Conservation (phyloP, 495 filamentous ascomycete species). For the Cryomyces antarcticus region DNA sequence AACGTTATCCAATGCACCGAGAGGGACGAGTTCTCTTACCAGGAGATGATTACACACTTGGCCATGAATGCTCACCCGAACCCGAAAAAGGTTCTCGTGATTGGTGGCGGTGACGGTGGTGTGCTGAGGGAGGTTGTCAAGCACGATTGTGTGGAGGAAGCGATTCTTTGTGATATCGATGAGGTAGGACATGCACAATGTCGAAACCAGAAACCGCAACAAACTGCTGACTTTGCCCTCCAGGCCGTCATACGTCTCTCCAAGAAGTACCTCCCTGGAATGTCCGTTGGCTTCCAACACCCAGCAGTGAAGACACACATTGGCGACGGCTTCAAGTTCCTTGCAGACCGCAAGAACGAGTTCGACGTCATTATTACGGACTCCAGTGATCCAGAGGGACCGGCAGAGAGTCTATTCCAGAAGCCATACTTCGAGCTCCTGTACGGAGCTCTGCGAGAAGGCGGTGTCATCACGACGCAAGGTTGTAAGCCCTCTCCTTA, state of each 20-base stretch:
- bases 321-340: constrained; percentile 95
- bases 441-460: constrained; percentile 68
- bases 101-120: constrained; percentile 91
- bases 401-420: constrained; percentile 89
- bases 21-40: constrained; percentile 97
- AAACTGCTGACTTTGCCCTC: not conserved
- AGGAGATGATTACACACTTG: constrained; percentile 99
- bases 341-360: constrained; percentile 75
- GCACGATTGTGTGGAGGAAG: constrained; percentile 79
- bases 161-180: constrained; percentile 93
- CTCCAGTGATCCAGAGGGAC: constrained; percentile 90
- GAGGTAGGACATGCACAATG: constrained; percentile 35
- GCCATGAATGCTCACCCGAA: constrained; percentile 97
- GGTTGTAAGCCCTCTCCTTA: constrained; percentile 85
- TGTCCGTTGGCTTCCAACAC: constrained; percentile 83
- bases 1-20: constrained; percentile 98
- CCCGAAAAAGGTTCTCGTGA: constrained; percentile 95
- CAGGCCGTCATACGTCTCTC: constrained; percentile 93
- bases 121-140: constrained; percentile 96
- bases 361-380: constrained; percentile 99
- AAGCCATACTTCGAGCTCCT: constrained; percentile 96
- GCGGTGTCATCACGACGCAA: constrained; percentile 99
- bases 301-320: constrained; percentile 79
- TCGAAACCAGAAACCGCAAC: not conserved
- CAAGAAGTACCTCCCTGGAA: constrained; percentile 92